Percentiles rank a stretch among this genome's conserved stretches.
Conservation (phyloP, 441 rosid species). For the Populus hybrid region DNA sequence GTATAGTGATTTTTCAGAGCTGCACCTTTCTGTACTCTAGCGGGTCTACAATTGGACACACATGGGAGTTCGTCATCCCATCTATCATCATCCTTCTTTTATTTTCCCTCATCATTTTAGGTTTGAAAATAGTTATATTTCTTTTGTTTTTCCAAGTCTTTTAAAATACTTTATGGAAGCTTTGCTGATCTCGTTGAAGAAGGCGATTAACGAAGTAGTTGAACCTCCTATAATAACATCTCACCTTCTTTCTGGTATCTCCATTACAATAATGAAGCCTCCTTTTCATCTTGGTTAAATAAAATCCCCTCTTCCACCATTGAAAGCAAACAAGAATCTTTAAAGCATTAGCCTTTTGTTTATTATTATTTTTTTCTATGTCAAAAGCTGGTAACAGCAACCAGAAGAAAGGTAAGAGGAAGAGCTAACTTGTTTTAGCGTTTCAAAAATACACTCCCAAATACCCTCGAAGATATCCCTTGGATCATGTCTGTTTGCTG, state of each 20-base stretch:
- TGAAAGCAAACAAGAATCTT: conserved; percentile 11
- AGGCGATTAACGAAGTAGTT: not conserved
- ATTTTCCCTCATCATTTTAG: no score
- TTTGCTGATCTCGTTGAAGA: conserved; percentile 13
- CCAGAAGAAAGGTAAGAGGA: not conserved
- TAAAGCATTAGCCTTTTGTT: conserved; percentile 11
- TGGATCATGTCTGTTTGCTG: not conserved
- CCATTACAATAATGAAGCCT: not conserved
- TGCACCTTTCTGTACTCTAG: not conserved
- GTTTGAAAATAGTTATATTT: no score
- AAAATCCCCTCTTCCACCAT: not conserved
- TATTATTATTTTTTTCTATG: not conserved
- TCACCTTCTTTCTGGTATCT: conserved; percentile 6
- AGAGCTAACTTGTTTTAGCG: no score
- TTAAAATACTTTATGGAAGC: conserved; percentile 19
- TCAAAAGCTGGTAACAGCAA: conserved; percentile 19
- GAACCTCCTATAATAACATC: not conserved
- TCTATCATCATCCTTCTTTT: conserved; percentile 2
- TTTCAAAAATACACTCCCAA: no score
- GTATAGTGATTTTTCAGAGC: not conserved
- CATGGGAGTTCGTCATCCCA: conserved; percentile 27
- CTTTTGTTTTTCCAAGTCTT: not conserved
- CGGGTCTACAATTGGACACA: conserved; percentile 8
- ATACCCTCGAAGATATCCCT: not conserved
- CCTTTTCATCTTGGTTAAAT: not conserved